A percentile compares a stretch with the other conserved stretches of the same genome.
These are phyloP conservation scores for Pestalotiopsis sp. DNA, from an alignment of 2,329 filamentous ascomycete species.

Conservation along the genomic window DNA sequence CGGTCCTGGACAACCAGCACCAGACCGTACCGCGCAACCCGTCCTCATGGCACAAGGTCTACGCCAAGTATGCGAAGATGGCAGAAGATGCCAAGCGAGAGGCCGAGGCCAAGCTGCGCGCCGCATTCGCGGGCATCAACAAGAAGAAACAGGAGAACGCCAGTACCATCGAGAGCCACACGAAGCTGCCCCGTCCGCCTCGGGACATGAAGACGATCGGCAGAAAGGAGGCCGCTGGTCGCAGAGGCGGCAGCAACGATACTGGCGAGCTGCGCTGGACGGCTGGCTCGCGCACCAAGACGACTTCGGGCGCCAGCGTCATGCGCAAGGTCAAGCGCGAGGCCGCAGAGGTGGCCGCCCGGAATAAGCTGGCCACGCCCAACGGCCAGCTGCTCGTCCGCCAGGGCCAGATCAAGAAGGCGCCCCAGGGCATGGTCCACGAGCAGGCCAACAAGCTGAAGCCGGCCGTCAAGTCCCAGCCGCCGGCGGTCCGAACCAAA, in stretches of 20 bases:
- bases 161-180: conserved; percentile 57
- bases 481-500: conserved; percentile 12
- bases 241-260: conserved; percentile 21
- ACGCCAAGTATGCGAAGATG: conserved; percentile 66
- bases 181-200: conserved; percentile 43
- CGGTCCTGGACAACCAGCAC: conserved; percentile 61
- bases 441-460: conserved; percentile 49
- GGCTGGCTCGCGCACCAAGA: conserved; percentile 53
- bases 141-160: conserved; percentile 59
- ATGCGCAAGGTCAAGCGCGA: conserved; percentile 59
- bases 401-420: conserved; percentile 44
- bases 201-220: conserved; percentile 31
- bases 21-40: conserved; percentile 67
- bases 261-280: conserved; percentile 44
- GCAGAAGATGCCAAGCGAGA: conserved; percentile 57
- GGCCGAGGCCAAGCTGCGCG: conserved; percentile 60
- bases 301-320: conserved; percentile 51
- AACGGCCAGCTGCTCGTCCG: conserved; percentile 34
- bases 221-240: conserved; percentile 12
- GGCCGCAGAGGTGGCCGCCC: conserved; percentile 52
- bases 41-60: conserved; percentile 76
- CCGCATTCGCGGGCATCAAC: conserved; percentile 58
- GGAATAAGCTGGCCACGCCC: conserved; percentile 46
- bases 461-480: conserved; percentile 22
- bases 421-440: conserved; percentile 56